A percentile compares a stretch with the other conserved stretches of the same genome.
phyloP scores from a whole-genome alignment of 106 monocot genomes.

The Narthecium ossifragum region DNA sequence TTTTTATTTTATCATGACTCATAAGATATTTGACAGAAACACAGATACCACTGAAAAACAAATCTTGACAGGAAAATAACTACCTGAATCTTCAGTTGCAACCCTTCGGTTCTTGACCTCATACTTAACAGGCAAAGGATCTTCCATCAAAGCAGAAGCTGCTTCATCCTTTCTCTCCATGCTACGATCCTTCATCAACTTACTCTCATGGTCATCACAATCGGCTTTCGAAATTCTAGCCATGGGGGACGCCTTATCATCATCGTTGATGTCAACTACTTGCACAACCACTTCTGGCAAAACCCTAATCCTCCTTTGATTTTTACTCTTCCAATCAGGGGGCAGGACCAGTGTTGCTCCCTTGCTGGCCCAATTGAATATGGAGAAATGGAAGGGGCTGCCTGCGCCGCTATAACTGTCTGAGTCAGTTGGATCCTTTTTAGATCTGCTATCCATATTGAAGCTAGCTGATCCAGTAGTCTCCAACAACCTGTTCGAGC shows the following conservation, averaged over 20 bases:
- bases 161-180: constrained; percentile 14
- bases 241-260: constrained; percentile 29
- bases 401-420: constrained; percentile 20
- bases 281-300: constrained; percentile 61
- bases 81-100: constrained; percentile 43
- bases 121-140: constrained; percentile 3
- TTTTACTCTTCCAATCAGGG: constrained; percentile 20
- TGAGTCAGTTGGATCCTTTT: constrained; percentile 26
- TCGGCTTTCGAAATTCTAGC: constrained; percentile 20
- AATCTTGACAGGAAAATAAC: background rate
- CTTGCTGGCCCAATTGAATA: constrained; percentile 89
- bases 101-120: constrained; percentile 15
- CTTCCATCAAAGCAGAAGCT: constrained; percentile 11
- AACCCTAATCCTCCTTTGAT: constrained; percentile 22
- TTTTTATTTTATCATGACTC: too few species aligned
- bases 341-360: constrained; percentile 63
- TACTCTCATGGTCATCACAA: constrained; percentile 12
- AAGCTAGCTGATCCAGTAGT: constrained; percentile 5
- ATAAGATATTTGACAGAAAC: constrained; percentile 1
- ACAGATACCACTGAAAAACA: background rate
- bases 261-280: constrained; percentile 36
- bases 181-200: constrained; percentile 8
- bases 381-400: constrained; percentile 75
- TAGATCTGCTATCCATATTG: constrained; percentile 6
- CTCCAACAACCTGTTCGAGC: constrained; percentile 18